Evolutionary conservation across 2,329 filamentous ascomycete genomes (phyloP), one percentile per base, ranked within the genome.

Genomic region (Ustilaginoidea virens): DNA sequence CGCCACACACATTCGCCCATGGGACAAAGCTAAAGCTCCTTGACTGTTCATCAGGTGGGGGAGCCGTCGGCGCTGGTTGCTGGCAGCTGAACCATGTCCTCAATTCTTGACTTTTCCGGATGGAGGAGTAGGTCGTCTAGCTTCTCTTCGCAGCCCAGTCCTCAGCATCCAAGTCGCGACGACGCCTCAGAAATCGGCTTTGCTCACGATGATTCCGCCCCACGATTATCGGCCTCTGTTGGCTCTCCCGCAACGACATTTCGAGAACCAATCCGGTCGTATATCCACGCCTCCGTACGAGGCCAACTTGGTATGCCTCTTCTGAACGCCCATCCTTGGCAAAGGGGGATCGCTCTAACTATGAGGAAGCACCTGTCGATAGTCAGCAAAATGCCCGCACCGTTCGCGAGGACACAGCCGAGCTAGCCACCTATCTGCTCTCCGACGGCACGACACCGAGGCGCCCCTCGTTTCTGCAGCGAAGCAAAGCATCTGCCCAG

Each of bases 321-420:
- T 8, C n/a, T n/a, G n/a, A n/a, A n/a, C n/a, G n/a, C n/a, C n/a
- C n/a, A n/a, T n/a, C n/a, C n/a, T n/a, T n/a, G n/a, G n/a, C n/a
- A n/a, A n/a, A n/a, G n/a, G n/a, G n/a, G 23, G 21, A 31, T 14
- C 12, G 19, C 22, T 20, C 13, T 11, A 16, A 6, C 25, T 35
- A 31, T 24, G 14, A 17, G 27, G 23, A 38, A 69, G 63, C 56
- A 22, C 63, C 65, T 12, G 47, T 69, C 53, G 80, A 87, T 46
- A 78, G 71, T 41, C 67, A 72, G 12, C 71, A 81, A 41, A 80
- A 81, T 51, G 79, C 81, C 19, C 72, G 75, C 34, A 80, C 74
- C 39, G 78, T 93, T 23, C 77, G 85, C 38, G 77, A 90, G 53
- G 78, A 90, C 47, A 92, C 85, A 3, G 81, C 83, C 29, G 82